phyloP scores from a whole-genome alignment of 768 basidiomycete species.

The Lactifluus hygrophoroides region DNA sequence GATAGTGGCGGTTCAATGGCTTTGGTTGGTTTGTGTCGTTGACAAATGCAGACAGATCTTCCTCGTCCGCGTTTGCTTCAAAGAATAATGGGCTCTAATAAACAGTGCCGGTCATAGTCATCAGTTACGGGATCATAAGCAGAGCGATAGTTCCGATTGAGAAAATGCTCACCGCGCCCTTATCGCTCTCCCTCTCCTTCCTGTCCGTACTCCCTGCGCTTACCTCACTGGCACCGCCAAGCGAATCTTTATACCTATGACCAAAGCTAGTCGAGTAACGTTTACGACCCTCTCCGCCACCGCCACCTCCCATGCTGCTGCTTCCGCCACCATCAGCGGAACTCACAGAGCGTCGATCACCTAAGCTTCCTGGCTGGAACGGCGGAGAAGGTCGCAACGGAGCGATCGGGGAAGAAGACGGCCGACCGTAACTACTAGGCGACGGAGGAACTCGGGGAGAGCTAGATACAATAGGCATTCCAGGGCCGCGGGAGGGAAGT shows the following conservation, averaged over 20 bases:
- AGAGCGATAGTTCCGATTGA: neutral
- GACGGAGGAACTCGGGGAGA: slow-evolving; percentile 37
- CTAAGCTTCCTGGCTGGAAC: slow-evolving; percentile 35
- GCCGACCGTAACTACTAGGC: slow-evolving; percentile 28
- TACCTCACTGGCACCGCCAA: slow-evolving; percentile 30
- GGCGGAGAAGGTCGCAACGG: slow-evolving; percentile 35
- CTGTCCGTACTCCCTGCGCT: slow-evolving; percentile 33
- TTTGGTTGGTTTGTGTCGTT: slow-evolving; percentile 67
- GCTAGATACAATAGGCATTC: slow-evolving; percentile 29
- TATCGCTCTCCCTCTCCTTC: slow-evolving; percentile 22
- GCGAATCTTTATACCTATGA: slow-evolving; percentile 48
- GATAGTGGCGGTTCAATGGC: slow-evolving; percentile 35
- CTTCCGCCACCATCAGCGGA: slow-evolving; percentile 23
- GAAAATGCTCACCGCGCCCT: slow-evolving; percentile 14
- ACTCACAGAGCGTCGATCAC: slow-evolving; percentile 32
- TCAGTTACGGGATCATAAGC: slow-evolving; percentile 3
- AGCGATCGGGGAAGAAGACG: slow-evolving; percentile 26
- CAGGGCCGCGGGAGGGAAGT: slow-evolving; percentile 28
- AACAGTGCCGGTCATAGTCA: slow-evolving; percentile 1
- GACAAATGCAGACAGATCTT: slow-evolving; percentile 71
- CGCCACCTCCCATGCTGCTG: slow-evolving; percentile 18
- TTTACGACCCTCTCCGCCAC: slow-evolving; percentile 33
- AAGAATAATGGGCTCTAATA: slow-evolving; percentile 37
- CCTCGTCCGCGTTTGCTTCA: slow-evolving; percentile 51
- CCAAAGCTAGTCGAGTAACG: slow-evolving; percentile 75